Percentiles rank a stretch among this genome's conserved stretches.
phyloP scores from a whole-genome alignment of 129 eudicot genomes.

The Erigeron canadensis region DNA sequence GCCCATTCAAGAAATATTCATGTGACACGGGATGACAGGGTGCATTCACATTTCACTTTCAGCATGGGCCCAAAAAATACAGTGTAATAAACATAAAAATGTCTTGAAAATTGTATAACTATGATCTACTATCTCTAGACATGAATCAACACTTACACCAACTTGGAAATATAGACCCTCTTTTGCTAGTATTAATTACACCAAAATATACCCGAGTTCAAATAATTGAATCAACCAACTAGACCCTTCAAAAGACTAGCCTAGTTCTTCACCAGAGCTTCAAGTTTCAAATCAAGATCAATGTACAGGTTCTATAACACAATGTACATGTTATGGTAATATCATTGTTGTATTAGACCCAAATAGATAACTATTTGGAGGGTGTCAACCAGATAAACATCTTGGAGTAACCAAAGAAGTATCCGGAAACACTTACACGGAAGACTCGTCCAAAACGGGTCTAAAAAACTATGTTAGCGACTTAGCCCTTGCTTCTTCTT shows the following conservation, averaged over 20 bases:
- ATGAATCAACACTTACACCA: conserved; percentile 19
- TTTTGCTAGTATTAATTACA: not conserved
- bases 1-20: conserved; percentile 24
- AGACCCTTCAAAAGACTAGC: not conserved
- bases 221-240: not conserved
- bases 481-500: too few species aligned
- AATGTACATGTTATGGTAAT: too few species aligned
- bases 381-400: not conserved
- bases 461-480: too few species aligned
- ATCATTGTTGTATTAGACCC: too few species aligned
- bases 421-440: too few species aligned
- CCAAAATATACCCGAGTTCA: not conserved
- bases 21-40: conserved; percentile 17
- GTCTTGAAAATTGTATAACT: conserved; percentile 25
- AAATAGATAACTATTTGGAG: too few species aligned
- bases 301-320: not conserved
- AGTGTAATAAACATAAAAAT: conserved; percentile 22
- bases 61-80: conserved; percentile 29
- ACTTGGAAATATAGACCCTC: conserved; percentile 17
- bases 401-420: too few species aligned
- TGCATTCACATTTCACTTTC: conserved; percentile 36
- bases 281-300: not conserved
- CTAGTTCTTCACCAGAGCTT: not conserved
- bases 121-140: conserved; percentile 6
- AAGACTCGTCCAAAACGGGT: too few species aligned